Percentiles rank a stretch among this genome's conserved stretches.
Conservation (phyloP, 768 basidiomycete species). For the Xerocomellus amylosporus region DNA sequence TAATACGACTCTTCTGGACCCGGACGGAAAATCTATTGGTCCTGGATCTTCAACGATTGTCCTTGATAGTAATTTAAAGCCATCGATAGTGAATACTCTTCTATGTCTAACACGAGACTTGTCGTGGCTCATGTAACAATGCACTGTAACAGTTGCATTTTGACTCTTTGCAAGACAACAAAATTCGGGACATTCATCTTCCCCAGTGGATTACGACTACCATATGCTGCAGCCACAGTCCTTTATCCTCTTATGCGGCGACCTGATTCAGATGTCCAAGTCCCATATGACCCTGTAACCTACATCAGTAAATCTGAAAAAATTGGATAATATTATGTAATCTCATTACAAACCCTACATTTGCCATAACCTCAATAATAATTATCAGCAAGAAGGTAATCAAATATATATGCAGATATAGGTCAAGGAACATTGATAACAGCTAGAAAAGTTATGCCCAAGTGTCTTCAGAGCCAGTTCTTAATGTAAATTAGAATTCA, state of each 20-base stretch:
- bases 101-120: neutral
- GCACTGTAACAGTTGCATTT: neutral
- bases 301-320: neutral
- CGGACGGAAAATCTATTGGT: neutral
- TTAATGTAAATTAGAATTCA: neutral
- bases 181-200: neutral
- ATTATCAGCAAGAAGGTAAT: neutral
- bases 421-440: neutral
- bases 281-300: no score
- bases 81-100: neutral
- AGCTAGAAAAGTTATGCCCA: neutral
- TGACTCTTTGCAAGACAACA: no score
- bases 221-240: neutral
- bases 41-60: neutral
- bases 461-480: neutral
- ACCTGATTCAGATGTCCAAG: no score
- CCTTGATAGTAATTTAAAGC: neutral
- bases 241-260: neutral
- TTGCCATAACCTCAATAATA: neutral
- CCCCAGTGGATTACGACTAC: neutral
- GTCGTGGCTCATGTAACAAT: neutral
- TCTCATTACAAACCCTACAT: neutral
- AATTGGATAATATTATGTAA: neutral
- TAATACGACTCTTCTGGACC: neutral
- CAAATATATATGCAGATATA: neutral